phyloP scores from a whole-genome alignment of 2,329 filamentous ascomycete genomes.

The Pyricularia pennisetigena region DNA sequence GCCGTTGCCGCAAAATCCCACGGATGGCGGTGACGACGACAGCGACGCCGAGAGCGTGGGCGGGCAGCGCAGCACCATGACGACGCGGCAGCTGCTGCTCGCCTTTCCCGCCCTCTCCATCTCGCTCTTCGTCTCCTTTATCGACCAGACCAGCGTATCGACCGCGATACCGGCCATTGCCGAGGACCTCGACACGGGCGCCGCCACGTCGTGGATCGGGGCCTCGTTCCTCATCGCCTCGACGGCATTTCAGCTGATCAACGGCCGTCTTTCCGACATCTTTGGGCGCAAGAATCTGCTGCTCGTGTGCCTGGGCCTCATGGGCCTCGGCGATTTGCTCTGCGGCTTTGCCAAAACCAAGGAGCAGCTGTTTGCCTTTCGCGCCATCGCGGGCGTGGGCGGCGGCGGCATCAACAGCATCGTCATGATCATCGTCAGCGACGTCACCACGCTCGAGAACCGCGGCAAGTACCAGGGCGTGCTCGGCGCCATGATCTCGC shows the following conservation, averaged over 20 bases:
- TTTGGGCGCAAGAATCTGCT: conserved; percentile 51
- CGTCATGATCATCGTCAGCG: conserved; percentile 51
- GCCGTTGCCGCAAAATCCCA: not conserved
- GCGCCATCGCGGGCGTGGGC: conserved; percentile 50
- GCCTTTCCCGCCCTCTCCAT: conserved; percentile 42
- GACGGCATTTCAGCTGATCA: conserved; percentile 55
- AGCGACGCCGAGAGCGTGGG: conserved; percentile 12
- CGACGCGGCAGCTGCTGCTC: conserved; percentile 34
- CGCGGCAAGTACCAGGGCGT: conserved; percentile 45
- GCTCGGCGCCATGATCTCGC: conserved; percentile 26
- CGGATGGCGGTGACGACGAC: not conserved
- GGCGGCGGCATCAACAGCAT: conserved; percentile 50
- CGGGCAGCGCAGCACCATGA: conserved; percentile 49
- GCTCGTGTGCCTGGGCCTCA: conserved; percentile 38
- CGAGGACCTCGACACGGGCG: conserved; percentile 31
- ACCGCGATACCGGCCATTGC: conserved; percentile 41
- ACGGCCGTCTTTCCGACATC: conserved; percentile 52
- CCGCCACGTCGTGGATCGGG: conserved; percentile 46
- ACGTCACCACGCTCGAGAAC: conserved; percentile 48
- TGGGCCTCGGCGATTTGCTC: conserved; percentile 46
- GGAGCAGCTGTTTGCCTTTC: conserved; percentile 50
- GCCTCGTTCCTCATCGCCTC: conserved; percentile 44
- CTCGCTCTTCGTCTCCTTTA: conserved; percentile 42
- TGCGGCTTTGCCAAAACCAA: conserved; percentile 47
- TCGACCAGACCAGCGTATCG: conserved; percentile 47